Evolutionary conservation across 495 filamentous ascomycete genomes (phyloP), one percentile per base, ranked within the genome.

Genomic region (Tirmania nivea): DNA sequence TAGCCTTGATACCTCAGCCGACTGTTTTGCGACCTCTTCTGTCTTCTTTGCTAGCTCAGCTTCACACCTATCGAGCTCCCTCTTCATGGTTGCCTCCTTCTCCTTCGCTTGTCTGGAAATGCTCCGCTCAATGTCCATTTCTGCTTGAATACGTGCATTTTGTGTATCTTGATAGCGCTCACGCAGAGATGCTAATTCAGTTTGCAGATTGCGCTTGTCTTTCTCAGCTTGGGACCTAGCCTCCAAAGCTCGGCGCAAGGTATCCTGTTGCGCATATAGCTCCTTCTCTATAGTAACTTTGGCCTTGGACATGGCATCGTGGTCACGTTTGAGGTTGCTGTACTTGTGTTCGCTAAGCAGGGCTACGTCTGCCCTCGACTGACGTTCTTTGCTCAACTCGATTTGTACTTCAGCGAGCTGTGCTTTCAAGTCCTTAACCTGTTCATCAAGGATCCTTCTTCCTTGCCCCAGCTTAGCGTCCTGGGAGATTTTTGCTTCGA

Each of bases 201-300:
- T 70, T 50, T 94, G 87, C 20, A 89, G 78, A 17, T 92, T 86
- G 60, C 94, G 89, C 2, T 87, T 86, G 54, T 90, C 84, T 49
- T 79, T 75, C 60, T 97, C 92, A 4, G 82, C 84, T 17, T 75
- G 71, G 10, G 79, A 69, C 10, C 86, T 76, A 34, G 80, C 81
- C 67, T 93, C 86, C 42, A 83, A 83, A 9, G 88, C 82, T 17
- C 90, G 83, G 19, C 90, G 83, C 48, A 95, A 77, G 12, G 83
- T 83, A 63, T 97, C 90, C 66, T 95, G 88, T 60, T 96, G 90
- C n/a, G 83, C 78, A 64, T 95, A 96, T 68, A 97, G 86, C 66
- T 96, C 92, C 66, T 94, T 95, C 65, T 97, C 90, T 53, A 97
- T 95, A 39, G 75, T 90, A 59, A 95, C 94, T 67, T 97, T 97